Conservation (phyloP, 345 rosid genomes). For the Tarenaya hassleriana region DNA sequence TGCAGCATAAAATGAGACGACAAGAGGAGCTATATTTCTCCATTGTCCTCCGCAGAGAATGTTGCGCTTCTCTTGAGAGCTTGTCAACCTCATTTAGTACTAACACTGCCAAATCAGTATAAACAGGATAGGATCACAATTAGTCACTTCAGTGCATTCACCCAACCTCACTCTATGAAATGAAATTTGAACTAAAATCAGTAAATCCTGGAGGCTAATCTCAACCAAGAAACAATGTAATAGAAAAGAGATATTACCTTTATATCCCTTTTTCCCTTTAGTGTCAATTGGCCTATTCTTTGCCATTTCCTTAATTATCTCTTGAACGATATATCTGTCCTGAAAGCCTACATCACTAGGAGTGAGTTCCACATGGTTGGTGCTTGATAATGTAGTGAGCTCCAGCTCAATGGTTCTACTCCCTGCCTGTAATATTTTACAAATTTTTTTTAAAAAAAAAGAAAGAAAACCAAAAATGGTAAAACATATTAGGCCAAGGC, state of each 20-base stretch:
- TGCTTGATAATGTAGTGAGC: conserved; percentile 80
- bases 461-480: background rate
- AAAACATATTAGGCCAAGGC: background rate
- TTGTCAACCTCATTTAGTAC: conserved; percentile 98
- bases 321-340: conserved; percentile 93
- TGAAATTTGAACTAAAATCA: conserved; percentile 6
- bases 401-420: conserved; percentile 81
- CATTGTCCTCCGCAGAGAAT: conserved; percentile 97
- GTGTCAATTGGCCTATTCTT: conserved; percentile 87
- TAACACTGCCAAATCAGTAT: conserved; percentile 44
- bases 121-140: background rate
- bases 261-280: conserved; percentile 77
- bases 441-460: background rate
- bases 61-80: conserved; percentile 98
- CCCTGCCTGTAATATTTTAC: conserved; percentile 58
- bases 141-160: background rate
- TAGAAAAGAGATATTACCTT: conserved; percentile 42
- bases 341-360: conserved; percentile 97
- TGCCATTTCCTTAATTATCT: conserved; percentile 96
- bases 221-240: background rate
- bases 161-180: conserved; percentile 1
- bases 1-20: conserved; percentile 85
- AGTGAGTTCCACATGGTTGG: conserved; percentile 84
- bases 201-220: conserved; percentile 2
- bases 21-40: conserved; percentile 94